Evolutionary conservation across 371 early-diverging fungal species (phyloP), one percentile per base, ranked within the genome.

Genomic region (Mortierella sp.): DNA sequence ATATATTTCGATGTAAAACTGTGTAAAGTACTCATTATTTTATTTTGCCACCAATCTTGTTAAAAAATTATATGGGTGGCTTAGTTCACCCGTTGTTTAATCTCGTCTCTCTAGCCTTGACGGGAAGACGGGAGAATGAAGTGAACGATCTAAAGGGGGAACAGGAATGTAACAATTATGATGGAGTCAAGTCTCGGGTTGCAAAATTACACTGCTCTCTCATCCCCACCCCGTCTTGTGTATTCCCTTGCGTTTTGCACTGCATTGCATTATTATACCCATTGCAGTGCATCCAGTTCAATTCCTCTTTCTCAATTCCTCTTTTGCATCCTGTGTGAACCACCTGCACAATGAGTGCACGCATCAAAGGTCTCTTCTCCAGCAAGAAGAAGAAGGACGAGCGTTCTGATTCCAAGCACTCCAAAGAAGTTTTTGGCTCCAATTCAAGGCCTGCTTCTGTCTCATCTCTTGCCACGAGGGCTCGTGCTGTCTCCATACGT

Each of bases 311-410:
- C 23, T 13, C 15, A 7, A 9, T 58, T 29, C 37, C 19, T 58
- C 15, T 9, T 22, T 40, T 22, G 26, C 17, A 42, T 60, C 19
- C 19, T 60, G 37, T 60, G 15, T 13, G n/a, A n/a, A n/a, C n/a
- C n/a, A 42, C 40, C 12, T 58, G 58, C 32, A 29, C 47, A 26
- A 78, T 78, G 79, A 78, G 79, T 35, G 10, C 79, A 8, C 79
- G 79, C 66, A 78, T 78, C 79, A 78, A 78, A 43, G 79, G 79
- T 29, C 79, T 78, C 69, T 78, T 78, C 61, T 57, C 70, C 28
- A 78, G 55, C 70, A 78, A 78, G 60, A 82, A 77, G 62, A 75
- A 80, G 23, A 70, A 75, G 29, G 75, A 78, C 40, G 67, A 70
- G 31, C 40, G 35, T 3, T 32, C 29, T 31, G 35, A 42, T 35